Evolutionary conservation across 495 filamentous ascomycete species (phyloP).

Genomic region (Daldinia concentrica): DNA sequence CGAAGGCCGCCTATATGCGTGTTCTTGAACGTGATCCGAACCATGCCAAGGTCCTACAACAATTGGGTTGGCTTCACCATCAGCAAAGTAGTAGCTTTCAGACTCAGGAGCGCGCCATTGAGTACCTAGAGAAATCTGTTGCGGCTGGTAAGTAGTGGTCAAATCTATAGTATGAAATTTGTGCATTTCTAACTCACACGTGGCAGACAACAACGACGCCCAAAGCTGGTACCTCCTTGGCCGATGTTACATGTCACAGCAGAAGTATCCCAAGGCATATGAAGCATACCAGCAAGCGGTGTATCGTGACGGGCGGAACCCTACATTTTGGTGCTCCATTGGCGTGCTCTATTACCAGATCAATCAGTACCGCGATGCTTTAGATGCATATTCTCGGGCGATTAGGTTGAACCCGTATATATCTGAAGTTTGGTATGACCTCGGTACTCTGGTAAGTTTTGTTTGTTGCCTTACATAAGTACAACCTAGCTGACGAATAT

Average conservation of each 20-base stretch:
- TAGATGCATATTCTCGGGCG: slow-evolving; percentile 97
- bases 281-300: slow-evolving; percentile 99
- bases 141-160: slow-evolving; percentile 75
- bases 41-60: slow-evolving; percentile 97
- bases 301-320: slow-evolving; percentile 97
- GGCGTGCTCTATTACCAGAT: slow-evolving; percentile 99
- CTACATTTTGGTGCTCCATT: slow-evolving; percentile 99
- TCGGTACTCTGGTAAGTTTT: slow-evolving; percentile 88
- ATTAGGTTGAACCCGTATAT: slow-evolving; percentile 99
- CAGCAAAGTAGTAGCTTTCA: slow-evolving; percentile 89
- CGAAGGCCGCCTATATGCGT: slow-evolving; percentile 88
- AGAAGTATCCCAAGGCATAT: slow-evolving; percentile 98
- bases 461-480: slow-evolving; percentile 15
- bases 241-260: slow-evolving; percentile 98
- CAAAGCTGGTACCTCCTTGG: slow-evolving; percentile 99
- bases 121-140: slow-evolving; percentile 97
- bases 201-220: slow-evolving; percentile 86
- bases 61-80: slow-evolving; percentile 97
- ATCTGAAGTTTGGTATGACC: slow-evolving; percentile 99
- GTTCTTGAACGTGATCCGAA: slow-evolving; percentile 95
- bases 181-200: slow-evolving; percentile 49
- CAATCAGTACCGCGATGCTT: slow-evolving; percentile 98
- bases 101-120: slow-evolving; percentile 95
- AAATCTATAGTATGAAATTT: slow-evolving; percentile 16
- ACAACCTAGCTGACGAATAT: slow-evolving; percentile 35